Base-by-base conservation (phyloP, 2,329 filamentous ascomycete species). In the Claviceps humidiphila region DNA sequence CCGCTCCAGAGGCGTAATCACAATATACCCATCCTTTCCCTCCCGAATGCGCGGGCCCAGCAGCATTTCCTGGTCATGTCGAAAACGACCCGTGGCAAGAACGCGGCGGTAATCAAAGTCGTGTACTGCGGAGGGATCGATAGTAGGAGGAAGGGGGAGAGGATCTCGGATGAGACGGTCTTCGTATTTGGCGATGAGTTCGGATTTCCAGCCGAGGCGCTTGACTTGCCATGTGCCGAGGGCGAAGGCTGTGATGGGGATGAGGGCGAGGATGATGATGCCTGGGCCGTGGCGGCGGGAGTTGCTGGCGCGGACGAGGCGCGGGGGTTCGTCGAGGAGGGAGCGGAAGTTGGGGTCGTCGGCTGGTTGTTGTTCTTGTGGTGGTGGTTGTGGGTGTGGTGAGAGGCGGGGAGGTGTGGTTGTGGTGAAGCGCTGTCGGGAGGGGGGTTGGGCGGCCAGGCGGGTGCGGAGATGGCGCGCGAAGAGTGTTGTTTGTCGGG, bases 191-290 rank as follows among this genome's bases (percentile, higher is more conserved):
- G 91, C 89, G 55, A 98, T 83, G 13, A 98, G 76, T 46, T 95
- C 86, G 4, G 89, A 89, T 68, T 98, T 98, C 90, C 91, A 95
- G 54, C 84, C 81, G 1, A 98, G 79, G 11, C 93, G 85, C 66
- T 95, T 82, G 51, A 98, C 87, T 67, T 98, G 93, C 93, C 93
- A 98, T 57, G 88, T 88, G 34, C 93, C 93, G 16, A 98, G 82
- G 51, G 76, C 74, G 68, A 98, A 95, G 11, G 93, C 89, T 1
- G 90, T 96, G 55, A 95, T 70, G 48, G 93, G 93, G 61, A 98
- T 97, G 50, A 95, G 71, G 42, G 88, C 87, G 11, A 95, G 78
- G 55, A 95, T 74, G 39, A 93, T 81, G 9, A 95, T 75, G 0
- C 89, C 89, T 0, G 84, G 82, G 1, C 88, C 87, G 72, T 96